These are phyloP conservation scores for Penicillium sp. DNA, from an alignment of 2,329 filamentous ascomycete species.

Conservation along the genomic window DNA sequence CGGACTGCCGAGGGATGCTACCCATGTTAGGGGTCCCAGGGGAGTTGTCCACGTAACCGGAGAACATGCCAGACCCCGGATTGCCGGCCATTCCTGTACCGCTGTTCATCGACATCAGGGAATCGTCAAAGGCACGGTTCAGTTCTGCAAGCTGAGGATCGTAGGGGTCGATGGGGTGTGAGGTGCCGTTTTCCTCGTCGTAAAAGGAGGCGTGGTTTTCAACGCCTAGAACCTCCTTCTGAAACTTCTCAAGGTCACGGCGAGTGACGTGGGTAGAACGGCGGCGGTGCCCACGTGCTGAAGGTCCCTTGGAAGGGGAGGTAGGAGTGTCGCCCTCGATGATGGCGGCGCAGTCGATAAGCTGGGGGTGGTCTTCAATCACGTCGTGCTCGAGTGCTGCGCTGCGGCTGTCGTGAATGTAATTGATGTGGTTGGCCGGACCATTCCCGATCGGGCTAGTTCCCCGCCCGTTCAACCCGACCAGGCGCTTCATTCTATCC, in stretches of 20 bases:
- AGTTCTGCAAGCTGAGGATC: conserved; percentile 36
- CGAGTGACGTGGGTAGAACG: conserved; percentile 44
- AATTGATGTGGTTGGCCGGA: conserved; percentile 1
- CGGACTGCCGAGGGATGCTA: conserved; percentile 36
- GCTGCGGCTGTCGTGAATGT: conserved; percentile 6
- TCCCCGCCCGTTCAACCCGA: conserved; percentile 16
- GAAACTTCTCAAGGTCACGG: conserved; percentile 40
- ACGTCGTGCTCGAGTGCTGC: conserved; percentile 1
- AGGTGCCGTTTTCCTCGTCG: conserved; percentile 31
- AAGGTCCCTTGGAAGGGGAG: conserved; percentile 35
- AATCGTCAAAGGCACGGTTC: conserved; percentile 36
- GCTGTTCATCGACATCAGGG: conserved; percentile 39
- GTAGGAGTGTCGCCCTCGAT: conserved; percentile 32
- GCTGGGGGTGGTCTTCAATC: neutral
- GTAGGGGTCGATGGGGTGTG: conserved; percentile 21
- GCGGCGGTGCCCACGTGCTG: conserved; percentile 41
- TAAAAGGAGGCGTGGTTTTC: conserved; percentile 30
- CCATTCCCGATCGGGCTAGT: conserved; percentile 18
- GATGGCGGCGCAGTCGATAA: conserved; percentile 25
- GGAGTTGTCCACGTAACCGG: conserved; percentile 34
- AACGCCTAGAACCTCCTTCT: conserved; percentile 36
- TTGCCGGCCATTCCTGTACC: conserved; percentile 29
- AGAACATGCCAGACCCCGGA: conserved; percentile 31
- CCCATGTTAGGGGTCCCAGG: conserved; percentile 31
- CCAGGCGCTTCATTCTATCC: conserved; percentile 20